Evolutionary conservation across 805 yeast species (phyloP).

Genomic region (Schwanniomyces polymorphus): DNA sequence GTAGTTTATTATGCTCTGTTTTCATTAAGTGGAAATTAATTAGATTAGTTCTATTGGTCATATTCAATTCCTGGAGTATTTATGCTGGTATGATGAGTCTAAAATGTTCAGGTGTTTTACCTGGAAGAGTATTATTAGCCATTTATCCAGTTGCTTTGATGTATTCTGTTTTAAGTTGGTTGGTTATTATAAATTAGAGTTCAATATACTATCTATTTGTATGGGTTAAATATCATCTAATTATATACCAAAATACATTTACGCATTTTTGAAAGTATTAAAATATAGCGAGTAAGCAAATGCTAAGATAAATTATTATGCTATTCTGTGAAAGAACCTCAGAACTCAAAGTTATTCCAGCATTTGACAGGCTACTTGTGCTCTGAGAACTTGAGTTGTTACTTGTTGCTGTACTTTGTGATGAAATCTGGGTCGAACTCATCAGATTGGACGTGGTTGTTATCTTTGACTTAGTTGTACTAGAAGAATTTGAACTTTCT

Average conservation of each 20-base stretch:
- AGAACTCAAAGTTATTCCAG: background rate
- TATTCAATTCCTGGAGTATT: constrained; percentile 60
- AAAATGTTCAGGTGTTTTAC: constrained; percentile 64
- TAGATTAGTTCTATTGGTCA: constrained; percentile 45
- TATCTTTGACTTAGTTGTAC: background rate
- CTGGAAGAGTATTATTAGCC: constrained; percentile 61
- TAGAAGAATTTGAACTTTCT: background rate
- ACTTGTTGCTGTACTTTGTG: background rate
- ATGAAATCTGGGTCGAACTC: background rate
- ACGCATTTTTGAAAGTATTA: background rate
- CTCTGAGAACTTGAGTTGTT: background rate
- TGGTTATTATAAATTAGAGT: constrained; percentile 55
- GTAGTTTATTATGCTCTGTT: constrained; percentile 48
- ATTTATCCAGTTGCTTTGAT: constrained; percentile 65
- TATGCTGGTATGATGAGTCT: constrained; percentile 63
- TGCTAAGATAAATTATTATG: background rate
- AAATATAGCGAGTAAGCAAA: background rate
- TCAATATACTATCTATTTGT: background rate
- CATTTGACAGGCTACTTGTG: background rate
- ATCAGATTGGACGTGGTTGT: background rate
- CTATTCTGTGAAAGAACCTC: background rate
- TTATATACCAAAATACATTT: background rate
- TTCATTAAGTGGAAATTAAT: constrained; percentile 49
- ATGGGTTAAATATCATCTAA: background rate
- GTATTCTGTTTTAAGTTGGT: constrained; percentile 64